phyloP scores from a whole-genome alignment of 768 basidiomycete species.

The Trametes villosa region DNA sequence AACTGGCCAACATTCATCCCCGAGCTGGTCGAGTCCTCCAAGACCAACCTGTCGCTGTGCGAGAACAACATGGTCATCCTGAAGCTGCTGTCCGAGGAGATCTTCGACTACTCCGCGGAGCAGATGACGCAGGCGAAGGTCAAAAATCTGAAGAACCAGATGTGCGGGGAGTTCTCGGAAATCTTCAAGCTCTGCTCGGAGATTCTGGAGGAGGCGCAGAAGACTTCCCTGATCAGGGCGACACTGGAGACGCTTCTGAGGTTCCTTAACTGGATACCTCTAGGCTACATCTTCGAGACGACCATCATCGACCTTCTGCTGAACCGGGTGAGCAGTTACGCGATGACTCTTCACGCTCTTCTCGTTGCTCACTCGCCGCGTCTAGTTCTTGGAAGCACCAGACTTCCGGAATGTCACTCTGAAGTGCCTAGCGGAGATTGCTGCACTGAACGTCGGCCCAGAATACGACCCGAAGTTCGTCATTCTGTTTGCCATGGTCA shows the following conservation, averaged over 20 bases:
- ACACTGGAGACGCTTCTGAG: constrained; percentile 93
- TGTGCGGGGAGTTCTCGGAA: constrained; percentile 96
- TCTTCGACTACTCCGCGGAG: constrained; percentile 98
- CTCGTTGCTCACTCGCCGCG: constrained; percentile 18
- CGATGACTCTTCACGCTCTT: constrained; percentile 13
- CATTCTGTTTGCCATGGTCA: constrained; percentile 96
- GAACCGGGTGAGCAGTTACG: constrained; percentile 72
- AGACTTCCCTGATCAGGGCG: constrained; percentile 90
- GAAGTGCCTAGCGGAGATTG: constrained; percentile 96
- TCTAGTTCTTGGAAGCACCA: constrained; percentile 91
- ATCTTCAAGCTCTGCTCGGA: constrained; percentile 98
- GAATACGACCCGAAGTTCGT: constrained; percentile 99
- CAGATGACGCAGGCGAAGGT: constrained; percentile 98
- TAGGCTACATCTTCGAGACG: constrained; percentile 99
- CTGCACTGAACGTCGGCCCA: constrained; percentile 89
- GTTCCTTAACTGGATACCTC: constrained; percentile 98
- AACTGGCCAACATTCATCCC: constrained; percentile 98
- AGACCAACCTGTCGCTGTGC: constrained; percentile 93
- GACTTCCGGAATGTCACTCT: constrained; percentile 98
- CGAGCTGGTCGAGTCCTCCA: constrained; percentile 96
- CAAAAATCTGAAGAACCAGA: constrained; percentile 96
- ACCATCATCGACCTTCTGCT: constrained; percentile 94
- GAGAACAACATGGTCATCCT: constrained; percentile 99
- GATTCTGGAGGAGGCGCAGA: constrained; percentile 96
- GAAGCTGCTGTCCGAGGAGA: constrained; percentile 95